Base-by-base conservation (phyloP, 768 basidiomycete species). In the Pisolithus orientalis region DNA sequence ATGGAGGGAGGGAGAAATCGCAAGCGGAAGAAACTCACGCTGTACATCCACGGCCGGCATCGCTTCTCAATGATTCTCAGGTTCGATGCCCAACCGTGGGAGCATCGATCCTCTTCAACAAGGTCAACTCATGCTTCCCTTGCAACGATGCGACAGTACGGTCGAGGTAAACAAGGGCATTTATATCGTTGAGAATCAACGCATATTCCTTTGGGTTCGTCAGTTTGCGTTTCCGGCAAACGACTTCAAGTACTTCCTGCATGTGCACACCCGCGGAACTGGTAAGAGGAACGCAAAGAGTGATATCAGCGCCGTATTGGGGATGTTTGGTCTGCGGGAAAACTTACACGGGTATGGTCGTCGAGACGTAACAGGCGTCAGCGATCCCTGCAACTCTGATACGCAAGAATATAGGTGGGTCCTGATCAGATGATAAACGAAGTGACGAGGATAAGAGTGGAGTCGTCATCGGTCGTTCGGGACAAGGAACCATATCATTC, bases 251-350 rank as follows among this genome's bases (percentile, higher is more conserved):
- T 1, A 90, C 90, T 67, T 98, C 95, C 59, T 94, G 92, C 82
- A 97, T 87, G 67, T 98, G 97, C 86, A 93, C 96, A 8, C 90
- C 92, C 13, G 90, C 84, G 9, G 92, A 84, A 5, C 87, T 90
- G 61, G 39, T 21, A 21, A 21, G 21, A 14, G 14, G 28, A 7
- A 28, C 44, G 54, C 0, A 17, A 29, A 7, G 11, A 29, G 25
- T 47, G 44, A 55, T 46, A 4, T 43, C 17, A 29, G 34, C 40
- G 39, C 2, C 11, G 17, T 7, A 47, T 10, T 8, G 1, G 16
- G 14, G 13, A 9, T 32, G 37, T 27, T 28, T 8, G 25, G 9
- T 0, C 5, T 31, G 16, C 6, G 17, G 28, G 34, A 25, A 28
- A 5, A 74, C 90, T 50, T 77, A 95, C 90, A 92, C 93, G 37